Percentiles rank a stretch among this genome's conserved stretches.
Conservation (phyloP, 257 asterid genomes). For the Solanum etuberosum region DNA sequence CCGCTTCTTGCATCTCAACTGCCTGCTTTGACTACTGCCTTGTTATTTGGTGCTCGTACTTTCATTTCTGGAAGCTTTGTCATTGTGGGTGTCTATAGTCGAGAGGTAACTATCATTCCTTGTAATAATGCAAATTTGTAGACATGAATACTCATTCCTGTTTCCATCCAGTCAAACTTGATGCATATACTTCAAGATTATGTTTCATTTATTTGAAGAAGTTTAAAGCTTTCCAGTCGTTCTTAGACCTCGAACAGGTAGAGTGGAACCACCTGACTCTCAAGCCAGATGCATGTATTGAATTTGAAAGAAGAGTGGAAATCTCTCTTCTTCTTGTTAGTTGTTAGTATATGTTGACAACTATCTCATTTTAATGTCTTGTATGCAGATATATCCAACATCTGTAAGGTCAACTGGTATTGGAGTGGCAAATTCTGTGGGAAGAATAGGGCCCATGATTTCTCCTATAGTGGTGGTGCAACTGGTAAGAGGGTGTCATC, state of each 20-base stretch:
- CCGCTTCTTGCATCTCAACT: slow-evolving; percentile 41
- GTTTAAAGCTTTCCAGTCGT: neutral
- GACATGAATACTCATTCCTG: neutral
- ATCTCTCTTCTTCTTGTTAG: neutral
- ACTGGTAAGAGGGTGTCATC: slow-evolving; percentile 14
- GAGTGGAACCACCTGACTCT: neutral
- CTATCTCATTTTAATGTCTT: neutral
- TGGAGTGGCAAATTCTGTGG: slow-evolving; percentile 23
- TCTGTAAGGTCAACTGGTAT: slow-evolving; percentile 19
- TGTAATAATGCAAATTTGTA: neutral
- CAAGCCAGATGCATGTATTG: neutral
- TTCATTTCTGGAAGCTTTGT: slow-evolving; percentile 44
- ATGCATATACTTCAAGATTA: neutral
- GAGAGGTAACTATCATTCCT: slow-evolving; percentile 41
- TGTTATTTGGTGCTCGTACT: slow-evolving; percentile 65
- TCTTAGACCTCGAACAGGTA: neutral
- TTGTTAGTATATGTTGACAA: neutral
- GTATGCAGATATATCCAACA: slow-evolving; percentile 24
- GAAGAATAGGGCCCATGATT: slow-evolving; percentile 25
- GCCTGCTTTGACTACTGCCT: slow-evolving; percentile 21
- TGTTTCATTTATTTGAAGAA: neutral
- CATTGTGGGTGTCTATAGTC: slow-evolving; percentile 43
- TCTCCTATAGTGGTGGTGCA: slow-evolving; percentile 18
- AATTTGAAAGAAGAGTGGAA: neutral
- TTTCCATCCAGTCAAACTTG: neutral